phyloP scores from a whole-genome alignment of 1,284 basidiomycete genomes.

The Ganoderma meredithae region DNA sequence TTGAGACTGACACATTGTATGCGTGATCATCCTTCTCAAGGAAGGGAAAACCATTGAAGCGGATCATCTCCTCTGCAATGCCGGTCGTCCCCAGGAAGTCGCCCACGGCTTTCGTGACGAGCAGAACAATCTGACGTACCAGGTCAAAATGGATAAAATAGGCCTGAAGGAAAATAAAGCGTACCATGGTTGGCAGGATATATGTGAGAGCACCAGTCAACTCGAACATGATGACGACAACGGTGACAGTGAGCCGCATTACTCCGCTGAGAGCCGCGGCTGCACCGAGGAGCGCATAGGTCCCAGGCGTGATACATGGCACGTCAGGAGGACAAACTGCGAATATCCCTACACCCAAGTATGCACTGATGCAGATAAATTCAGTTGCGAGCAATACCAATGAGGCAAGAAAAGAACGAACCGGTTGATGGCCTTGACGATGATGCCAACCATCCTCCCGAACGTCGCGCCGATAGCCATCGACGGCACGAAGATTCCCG shows the following conservation, averaged over 20 bases:
- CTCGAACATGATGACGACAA: constrained; percentile 99
- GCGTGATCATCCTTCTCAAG: constrained; percentile 93
- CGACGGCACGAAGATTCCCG: constrained; percentile 97
- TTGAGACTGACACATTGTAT: constrained; percentile 88
- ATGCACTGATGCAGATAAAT: constrained; percentile 59
- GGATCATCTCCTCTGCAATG: constrained; percentile 97
- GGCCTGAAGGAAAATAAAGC: constrained; percentile 26
- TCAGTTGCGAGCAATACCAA: not conserved
- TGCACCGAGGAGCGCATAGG: constrained; percentile 94
- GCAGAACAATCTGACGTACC: constrained; percentile 80
- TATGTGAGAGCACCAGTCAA: constrained; percentile 98
- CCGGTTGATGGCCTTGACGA: constrained; percentile 93
- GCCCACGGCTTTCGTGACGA: constrained; percentile 98
- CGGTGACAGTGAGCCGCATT: constrained; percentile 96
- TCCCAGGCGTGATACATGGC: constrained; percentile 98
- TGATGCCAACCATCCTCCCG: constrained; percentile 94
- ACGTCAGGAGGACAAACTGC: constrained; percentile 90
- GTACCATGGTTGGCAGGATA: constrained; percentile 97
- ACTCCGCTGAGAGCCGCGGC: constrained; percentile 96
- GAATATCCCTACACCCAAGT: constrained; percentile 87
- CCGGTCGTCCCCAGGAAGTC: constrained; percentile 93
- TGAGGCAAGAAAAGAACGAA: constrained; percentile 45
- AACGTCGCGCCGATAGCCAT: constrained; percentile 98
- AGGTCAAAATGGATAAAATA: not conserved
- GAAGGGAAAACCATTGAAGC: constrained; percentile 97